phyloP scores from a whole-genome alignment of 148 eudicot species.

The Rhododendron vialii region DNA sequence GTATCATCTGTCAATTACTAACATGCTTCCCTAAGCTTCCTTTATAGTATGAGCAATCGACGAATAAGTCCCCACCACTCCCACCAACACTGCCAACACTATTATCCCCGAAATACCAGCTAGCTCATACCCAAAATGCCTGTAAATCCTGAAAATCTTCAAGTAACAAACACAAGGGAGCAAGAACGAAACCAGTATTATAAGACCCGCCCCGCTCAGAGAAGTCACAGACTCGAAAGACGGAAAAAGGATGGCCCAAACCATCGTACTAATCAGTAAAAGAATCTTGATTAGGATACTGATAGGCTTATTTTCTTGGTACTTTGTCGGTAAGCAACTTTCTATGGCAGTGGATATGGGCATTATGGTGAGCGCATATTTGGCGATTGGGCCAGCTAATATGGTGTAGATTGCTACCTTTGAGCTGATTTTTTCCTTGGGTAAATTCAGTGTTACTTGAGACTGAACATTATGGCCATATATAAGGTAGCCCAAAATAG shows the following conservation, averaged over 20 bases:
- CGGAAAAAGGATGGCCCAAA: constrained; percentile 12
- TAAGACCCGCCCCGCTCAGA: constrained; percentile 16
- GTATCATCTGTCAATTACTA: too few species aligned
- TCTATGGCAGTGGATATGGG: constrained; percentile 44
- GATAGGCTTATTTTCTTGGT: constrained; percentile 8
- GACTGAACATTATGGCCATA: constrained; percentile 41
- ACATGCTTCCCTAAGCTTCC: constrained; percentile 1
- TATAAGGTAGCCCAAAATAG: constrained; percentile 45
- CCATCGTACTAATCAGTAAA: constrained; percentile 18
- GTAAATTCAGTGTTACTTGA: constrained; percentile 54
- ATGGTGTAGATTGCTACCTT: constrained; percentile 52
- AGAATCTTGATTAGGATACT: constrained; percentile 12
- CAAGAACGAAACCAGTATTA: constrained; percentile 21
- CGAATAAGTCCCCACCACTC: constrained; percentile 22
- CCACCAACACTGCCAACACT: constrained; percentile 12
- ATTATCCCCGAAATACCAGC: constrained; percentile 17
- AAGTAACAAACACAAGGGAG: constrained; percentile 26
- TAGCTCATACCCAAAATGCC: constrained; percentile 19
- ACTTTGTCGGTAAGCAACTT: constrained; percentile 10
- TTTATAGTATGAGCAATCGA: constrained; percentile 15
- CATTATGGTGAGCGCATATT: constrained; percentile 42
- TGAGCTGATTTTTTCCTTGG: constrained; percentile 37
- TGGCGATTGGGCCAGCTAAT: constrained; percentile 46
- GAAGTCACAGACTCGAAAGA: constrained; percentile 24
- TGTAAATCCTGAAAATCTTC: constrained; percentile 19